phyloP scores from a whole-genome alignment of 2,329 filamentous ascomycete genomes.

The Podosphaera leucotricha region DNA sequence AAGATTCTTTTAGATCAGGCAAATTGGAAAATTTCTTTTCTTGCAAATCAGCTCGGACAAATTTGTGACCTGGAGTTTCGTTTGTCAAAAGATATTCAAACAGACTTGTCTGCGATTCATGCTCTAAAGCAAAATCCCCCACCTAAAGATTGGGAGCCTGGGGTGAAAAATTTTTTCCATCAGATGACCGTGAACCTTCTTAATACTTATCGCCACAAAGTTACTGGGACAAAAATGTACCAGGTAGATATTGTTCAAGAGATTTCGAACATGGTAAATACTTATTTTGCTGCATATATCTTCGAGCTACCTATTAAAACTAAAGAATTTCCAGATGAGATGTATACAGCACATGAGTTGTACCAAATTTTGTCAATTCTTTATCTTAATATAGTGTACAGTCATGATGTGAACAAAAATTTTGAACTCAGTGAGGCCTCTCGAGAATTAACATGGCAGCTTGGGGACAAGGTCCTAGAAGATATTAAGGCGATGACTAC shows the following conservation, averaged over 20 bases:
- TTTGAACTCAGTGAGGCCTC: slow-evolving; percentile 38
- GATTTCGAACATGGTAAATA: slow-evolving; percentile 28
- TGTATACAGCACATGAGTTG: slow-evolving; percentile 31
- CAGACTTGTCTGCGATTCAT: slow-evolving; percentile 26
- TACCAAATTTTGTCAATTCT: slow-evolving; percentile 39
- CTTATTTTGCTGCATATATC: slow-evolving; percentile 29
- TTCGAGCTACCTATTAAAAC: slow-evolving; percentile 32
- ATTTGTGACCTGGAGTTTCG: slow-evolving; percentile 32
- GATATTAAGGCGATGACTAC: slow-evolving; percentile 34
- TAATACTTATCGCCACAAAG: slow-evolving; percentile 36
- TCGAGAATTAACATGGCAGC: slow-evolving; percentile 29
- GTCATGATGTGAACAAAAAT: slow-evolving; percentile 38
- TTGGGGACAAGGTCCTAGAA: slow-evolving; percentile 37
- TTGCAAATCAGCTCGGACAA: slow-evolving; percentile 21
- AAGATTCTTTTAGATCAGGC: slow-evolving; percentile 33
- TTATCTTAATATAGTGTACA: slow-evolving; percentile 39
- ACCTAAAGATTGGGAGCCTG: slow-evolving; percentile 33
- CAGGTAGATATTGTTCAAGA: slow-evolving; percentile 48
- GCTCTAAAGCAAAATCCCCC: slow-evolving; percentile 34
- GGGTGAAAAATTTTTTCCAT: slow-evolving; percentile 44
- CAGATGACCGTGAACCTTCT: slow-evolving; percentile 37
- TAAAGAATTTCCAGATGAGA: slow-evolving; percentile 23
- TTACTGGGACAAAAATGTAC: slow-evolving; percentile 24
- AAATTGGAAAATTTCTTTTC: slow-evolving; percentile 37
- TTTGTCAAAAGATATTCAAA: slow-evolving; percentile 26